Percentiles rank a stretch among this genome's conserved stretches.
Conservation (phyloP, 2,329 filamentous ascomycete genomes). For the Phyllosticta citriasiana region DNA sequence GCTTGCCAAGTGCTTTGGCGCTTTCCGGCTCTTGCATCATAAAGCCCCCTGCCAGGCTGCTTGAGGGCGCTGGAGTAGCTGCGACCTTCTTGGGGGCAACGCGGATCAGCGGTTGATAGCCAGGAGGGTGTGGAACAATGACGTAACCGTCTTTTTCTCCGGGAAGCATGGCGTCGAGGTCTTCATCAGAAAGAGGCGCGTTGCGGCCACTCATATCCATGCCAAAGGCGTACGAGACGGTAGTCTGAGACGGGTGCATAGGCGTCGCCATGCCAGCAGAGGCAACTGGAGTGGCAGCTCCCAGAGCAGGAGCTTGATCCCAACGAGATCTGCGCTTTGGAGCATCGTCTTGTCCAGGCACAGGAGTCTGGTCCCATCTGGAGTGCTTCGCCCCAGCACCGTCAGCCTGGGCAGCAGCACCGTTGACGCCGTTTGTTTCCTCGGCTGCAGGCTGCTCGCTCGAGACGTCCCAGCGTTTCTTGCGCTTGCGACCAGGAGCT, state of each 20-base stretch:
- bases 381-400: slow-evolving; percentile 52
- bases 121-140: slow-evolving; percentile 78
- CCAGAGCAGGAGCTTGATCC: slow-evolving; percentile 70
- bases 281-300: slow-evolving; percentile 60
- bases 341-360: slow-evolving; percentile 35
- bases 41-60: slow-evolving; percentile 61
- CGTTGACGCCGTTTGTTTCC: slow-evolving; percentile 21
- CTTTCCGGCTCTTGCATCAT: slow-evolving; percentile 96
- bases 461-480: slow-evolving; percentile 91
- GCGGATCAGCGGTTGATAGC: slow-evolving; percentile 69
- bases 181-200: slow-evolving; percentile 79
- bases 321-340: slow-evolving; percentile 75
- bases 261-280: slow-evolving; percentile 68
- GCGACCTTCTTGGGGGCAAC: slow-evolving; percentile 66
- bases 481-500: slow-evolving; percentile 57
- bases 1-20: slow-evolving; percentile 71
- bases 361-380: slow-evolving; percentile 77
- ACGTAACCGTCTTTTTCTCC: slow-evolving; percentile 71
- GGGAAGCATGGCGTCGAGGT: slow-evolving; percentile 84
- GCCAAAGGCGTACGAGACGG: slow-evolving; percentile 56
- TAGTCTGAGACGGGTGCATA: slow-evolving; percentile 57
- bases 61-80: slow-evolving; percentile 58
- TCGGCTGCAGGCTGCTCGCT: slow-evolving; percentile 42
- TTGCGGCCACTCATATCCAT: slow-evolving; percentile 73
- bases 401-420: slow-evolving; percentile 15